phyloP scores from a whole-genome alignment of 2,329 filamentous ascomycete genomes.

The Talaromyces sp. region DNA sequence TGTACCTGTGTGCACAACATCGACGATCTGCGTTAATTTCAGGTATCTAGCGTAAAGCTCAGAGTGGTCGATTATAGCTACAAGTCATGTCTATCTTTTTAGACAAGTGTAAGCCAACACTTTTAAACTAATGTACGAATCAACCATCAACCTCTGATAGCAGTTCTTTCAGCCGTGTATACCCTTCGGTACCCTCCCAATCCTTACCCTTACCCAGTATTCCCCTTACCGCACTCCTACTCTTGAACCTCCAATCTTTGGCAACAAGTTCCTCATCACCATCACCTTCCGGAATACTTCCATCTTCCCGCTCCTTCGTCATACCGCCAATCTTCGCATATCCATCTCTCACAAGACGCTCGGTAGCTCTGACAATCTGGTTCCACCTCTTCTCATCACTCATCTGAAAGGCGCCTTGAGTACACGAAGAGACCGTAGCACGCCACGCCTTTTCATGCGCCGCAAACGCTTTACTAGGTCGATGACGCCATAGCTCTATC shows the following conservation, averaged over 20 bases:
- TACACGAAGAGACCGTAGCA: constrained; percentile 54
- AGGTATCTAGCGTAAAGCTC: neutral
- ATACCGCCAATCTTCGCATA: constrained; percentile 75
- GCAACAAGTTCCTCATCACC: constrained; percentile 60
- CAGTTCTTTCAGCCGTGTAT: constrained; percentile 40
- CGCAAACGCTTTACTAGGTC: constrained; percentile 70
- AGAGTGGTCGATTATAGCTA: neutral
- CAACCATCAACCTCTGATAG: constrained; percentile 37
- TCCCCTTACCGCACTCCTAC: constrained; percentile 76
- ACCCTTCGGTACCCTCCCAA: constrained; percentile 61
- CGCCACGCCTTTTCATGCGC: constrained; percentile 91
- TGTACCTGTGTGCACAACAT: neutral
- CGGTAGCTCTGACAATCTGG: constrained; percentile 72
- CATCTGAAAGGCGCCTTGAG: constrained; percentile 46
- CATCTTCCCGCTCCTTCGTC: constrained; percentile 56
- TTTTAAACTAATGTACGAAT: neutral
- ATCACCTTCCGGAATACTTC: constrained; percentile 29
- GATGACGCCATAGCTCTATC: constrained; percentile 70
- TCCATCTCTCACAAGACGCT: constrained; percentile 70
- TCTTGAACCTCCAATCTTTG: constrained; percentile 83
- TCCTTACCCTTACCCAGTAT: constrained; percentile 80
- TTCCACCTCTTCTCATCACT: constrained; percentile 67
- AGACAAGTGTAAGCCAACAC: no score
- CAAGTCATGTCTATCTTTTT: neutral
- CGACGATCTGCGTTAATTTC: neutral